Conservation (phyloP, 768 basidiomycete species). For the Rubroboletus pulcherrimus region DNA sequence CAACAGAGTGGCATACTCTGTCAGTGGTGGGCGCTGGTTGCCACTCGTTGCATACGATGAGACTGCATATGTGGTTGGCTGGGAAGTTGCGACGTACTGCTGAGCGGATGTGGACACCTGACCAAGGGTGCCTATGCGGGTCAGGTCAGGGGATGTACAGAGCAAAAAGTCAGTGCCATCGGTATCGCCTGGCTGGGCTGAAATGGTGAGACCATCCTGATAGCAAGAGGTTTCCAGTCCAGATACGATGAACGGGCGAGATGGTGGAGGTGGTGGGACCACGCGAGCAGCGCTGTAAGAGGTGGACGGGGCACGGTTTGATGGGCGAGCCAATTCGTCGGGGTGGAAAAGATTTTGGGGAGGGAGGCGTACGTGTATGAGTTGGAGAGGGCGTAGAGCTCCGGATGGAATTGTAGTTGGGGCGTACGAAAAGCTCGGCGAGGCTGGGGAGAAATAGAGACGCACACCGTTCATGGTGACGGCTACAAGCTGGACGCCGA, state of each 20-base stretch:
- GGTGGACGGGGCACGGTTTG: constrained; percentile 38
- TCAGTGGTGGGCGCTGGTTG: constrained; percentile 57
- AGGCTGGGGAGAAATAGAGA: constrained; percentile 71
- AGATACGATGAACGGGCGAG: constrained; percentile 57
- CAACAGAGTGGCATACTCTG: constrained; percentile 75
- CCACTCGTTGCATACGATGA: constrained; percentile 38
- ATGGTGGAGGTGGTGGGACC: constrained; percentile 40
- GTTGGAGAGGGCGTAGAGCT: constrained; percentile 46
- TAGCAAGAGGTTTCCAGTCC: constrained; percentile 63
- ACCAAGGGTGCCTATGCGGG: constrained; percentile 65
- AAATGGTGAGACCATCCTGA: constrained; percentile 60
- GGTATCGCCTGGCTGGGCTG: constrained; percentile 70
- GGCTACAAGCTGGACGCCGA: constrained; percentile 73
- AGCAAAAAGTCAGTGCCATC: constrained; percentile 73
- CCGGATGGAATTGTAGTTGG: constrained; percentile 27
- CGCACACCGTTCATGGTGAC: constrained; percentile 80
- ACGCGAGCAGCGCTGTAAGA: constrained; percentile 49
- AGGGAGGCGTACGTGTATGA: constrained; percentile 77
- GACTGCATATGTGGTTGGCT: constrained; percentile 36
- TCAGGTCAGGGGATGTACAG: constrained; percentile 72
- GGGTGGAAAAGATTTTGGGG: constrained; percentile 74
- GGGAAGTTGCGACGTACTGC: constrained; percentile 34
- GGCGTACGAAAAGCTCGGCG: constrained; percentile 47
- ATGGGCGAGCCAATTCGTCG: constrained; percentile 57
- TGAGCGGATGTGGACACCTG: constrained; percentile 49